Evolutionary conservation across 805 yeast species (phyloP).

Genomic region (Suhomyces sp.): DNA sequence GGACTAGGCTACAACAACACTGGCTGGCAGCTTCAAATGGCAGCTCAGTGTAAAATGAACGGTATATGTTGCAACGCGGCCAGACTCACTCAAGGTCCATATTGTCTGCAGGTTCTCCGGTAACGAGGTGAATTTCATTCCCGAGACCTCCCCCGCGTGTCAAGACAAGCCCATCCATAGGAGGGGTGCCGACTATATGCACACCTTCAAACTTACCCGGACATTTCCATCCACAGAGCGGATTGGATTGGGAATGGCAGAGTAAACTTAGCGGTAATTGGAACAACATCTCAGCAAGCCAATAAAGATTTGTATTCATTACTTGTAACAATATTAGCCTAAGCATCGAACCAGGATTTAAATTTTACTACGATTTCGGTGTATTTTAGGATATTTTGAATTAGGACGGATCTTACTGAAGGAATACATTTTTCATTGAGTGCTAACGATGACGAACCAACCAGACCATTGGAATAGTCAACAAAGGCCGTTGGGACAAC

Average conservation of each 20-base stretch:
- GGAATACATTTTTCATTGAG: not conserved
- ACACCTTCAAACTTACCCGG: constrained; percentile 1
- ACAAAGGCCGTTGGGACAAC: constrained; percentile 41
- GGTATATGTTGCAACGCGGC: not conserved
- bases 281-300: not conserved
- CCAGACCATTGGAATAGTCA: constrained; percentile 44
- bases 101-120: not conserved
- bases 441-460: constrained; percentile 32
- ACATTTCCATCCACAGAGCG: constrained; percentile 3
- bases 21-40: not conserved
- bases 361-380: not conserved
- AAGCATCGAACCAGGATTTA: not conserved
- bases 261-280: not conserved
- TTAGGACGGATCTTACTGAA: not conserved
- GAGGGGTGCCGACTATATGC: constrained; percentile 1
- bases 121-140: not conserved
- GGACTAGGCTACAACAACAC: not conserved
- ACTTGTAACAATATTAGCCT: not conserved
- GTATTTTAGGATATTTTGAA: not conserved
- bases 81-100: not conserved
- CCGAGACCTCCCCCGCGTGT: not conserved
- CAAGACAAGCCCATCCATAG: not conserved
- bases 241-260: not conserved
- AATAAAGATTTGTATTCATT: not conserved
- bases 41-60: no score